Evolutionary conservation across 306 rosid genomes (phyloP), one percentile per base, ranked within the genome.

Genomic region (Dryas octopetala): DNA sequence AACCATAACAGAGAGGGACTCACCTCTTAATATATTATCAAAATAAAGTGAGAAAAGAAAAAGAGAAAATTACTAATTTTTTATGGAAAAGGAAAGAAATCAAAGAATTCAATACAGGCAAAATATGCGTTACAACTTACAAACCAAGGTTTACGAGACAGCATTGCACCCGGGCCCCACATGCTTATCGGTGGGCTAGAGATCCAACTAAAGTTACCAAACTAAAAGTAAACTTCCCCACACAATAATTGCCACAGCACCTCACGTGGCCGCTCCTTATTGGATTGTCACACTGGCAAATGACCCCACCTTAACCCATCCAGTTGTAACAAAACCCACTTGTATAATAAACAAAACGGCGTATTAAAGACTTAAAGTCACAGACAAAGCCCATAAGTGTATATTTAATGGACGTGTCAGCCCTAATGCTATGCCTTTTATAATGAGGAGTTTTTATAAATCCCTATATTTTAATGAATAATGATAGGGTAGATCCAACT

Each of bases 311-410:
- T 57, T 38, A 13, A 7, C 28, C 13, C 28, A 75, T 78, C 87
- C 87, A 90, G 89, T 90, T 89, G 93, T 79, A 45, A 54, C 66
- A 19, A 51, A 43, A 7, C 13, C 75, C 64, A 43, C 19, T 55
- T 17, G 65, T 62, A 3, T 9, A 6, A 12, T 5, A 7, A 28
- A 7, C 13, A 12, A 23, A 9, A 59, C 2, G 1, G 19, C 1
- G 53, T 49, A 40, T 7, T 16, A 63, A 16, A 63, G 49, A 23
- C 23, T 23, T 23, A 23, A 23, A 23, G 23, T 23, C 23, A 23
- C 23, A 23, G 23, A 23, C 23, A 23, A 23, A 23, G 23, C 23
- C 23, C 23, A 23, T 23, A 23, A 23, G 23, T 23, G 23, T 23
- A 23, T 23, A 23, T 23, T 23, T 23, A 23, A 23, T 23, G 23